Percentiles rank a stretch among this genome's conserved stretches.
phyloP scores from a whole-genome alignment of 1,139 yeast genomes.

The Hyphopichia wangnamkhiaoensis region DNA sequence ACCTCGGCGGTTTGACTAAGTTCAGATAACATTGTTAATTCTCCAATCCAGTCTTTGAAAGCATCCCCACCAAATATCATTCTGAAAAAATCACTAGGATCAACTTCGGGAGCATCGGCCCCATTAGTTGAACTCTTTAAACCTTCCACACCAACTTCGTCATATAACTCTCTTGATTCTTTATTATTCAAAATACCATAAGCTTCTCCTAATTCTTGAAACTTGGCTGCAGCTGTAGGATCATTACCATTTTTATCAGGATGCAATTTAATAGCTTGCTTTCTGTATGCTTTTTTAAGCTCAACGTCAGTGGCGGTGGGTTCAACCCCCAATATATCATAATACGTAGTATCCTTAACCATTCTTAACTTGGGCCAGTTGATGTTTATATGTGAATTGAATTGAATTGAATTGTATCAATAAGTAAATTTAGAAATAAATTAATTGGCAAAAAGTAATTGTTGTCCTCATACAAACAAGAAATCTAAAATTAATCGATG shows the following conservation, averaged over 20 bases:
- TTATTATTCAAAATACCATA: slow-evolving; percentile 43
- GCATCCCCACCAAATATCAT: slow-evolving; percentile 84
- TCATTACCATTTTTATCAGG: slow-evolving; percentile 86
- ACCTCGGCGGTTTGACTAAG: slow-evolving; percentile 71
- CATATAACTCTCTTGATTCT: slow-evolving; percentile 40
- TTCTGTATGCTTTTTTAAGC: slow-evolving; percentile 92
- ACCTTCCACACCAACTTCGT: slow-evolving; percentile 47
- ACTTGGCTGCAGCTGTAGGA: slow-evolving; percentile 91
- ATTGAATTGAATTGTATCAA: neutral
- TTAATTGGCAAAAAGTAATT: no score
- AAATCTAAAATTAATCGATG: no score
- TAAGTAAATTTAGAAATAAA: no score
- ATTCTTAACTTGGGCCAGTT: slow-evolving; percentile 29
- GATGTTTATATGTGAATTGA: slow-evolving; percentile 2
- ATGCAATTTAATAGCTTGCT: slow-evolving; percentile 87
- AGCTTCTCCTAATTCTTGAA: slow-evolving; percentile 76
- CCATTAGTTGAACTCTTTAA: slow-evolving; percentile 29
- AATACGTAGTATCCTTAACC: slow-evolving; percentile 91
- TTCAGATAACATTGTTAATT: slow-evolving; percentile 81
- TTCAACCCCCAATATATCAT: slow-evolving; percentile 81
- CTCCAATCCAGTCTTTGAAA: slow-evolving; percentile 75
- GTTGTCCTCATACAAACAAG: no score
- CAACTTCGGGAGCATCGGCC: slow-evolving; percentile 29
- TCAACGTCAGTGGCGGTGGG: slow-evolving; percentile 78
- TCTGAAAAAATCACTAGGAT: slow-evolving; percentile 59